These are phyloP conservation scores for Maudiozyma turicensis DNA, from an alignment of 805 yeast species.

Conservation along the genomic window DNA sequence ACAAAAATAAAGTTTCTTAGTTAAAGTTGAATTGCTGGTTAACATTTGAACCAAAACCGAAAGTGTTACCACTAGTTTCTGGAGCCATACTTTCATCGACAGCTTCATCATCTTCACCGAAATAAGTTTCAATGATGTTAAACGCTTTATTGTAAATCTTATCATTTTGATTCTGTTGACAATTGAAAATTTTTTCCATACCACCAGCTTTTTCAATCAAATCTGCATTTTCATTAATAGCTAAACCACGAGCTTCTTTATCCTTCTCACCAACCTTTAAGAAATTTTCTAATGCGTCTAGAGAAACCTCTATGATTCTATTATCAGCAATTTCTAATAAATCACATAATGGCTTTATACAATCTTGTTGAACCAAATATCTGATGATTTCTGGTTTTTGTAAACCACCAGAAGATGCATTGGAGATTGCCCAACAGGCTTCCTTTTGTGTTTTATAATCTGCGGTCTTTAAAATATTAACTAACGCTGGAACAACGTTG, in stretches of 20 bases:
- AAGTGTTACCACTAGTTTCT: constrained; percentile 69
- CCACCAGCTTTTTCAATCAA: constrained; percentile 98
- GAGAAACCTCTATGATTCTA: constrained; percentile 86
- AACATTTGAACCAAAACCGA: constrained; percentile 72
- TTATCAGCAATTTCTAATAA: constrained; percentile 79
- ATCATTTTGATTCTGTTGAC: constrained; percentile 87
- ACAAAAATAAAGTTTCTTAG: constrained; percentile 1
- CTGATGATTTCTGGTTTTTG: constrained; percentile 87
- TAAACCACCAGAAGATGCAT: constrained; percentile 94
- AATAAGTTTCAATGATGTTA: constrained; percentile 82
- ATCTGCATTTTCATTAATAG: constrained; percentile 77
- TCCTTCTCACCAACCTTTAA: constrained; percentile 91
- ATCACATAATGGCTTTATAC: constrained; percentile 95
- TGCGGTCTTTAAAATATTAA: constrained; percentile 68
- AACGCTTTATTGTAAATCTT: constrained; percentile 88
- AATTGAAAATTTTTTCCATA: constrained; percentile 87
- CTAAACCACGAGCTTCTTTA: constrained; percentile 61
- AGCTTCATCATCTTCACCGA: constrained; percentile 67
- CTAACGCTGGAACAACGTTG: constrained; percentile 84
- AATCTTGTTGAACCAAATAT: constrained; percentile 87
- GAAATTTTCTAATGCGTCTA: constrained; percentile 91
- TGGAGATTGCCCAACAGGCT: constrained; percentile 99
- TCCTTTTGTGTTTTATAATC: constrained; percentile 96
- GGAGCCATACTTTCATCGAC: constrained; percentile 75
- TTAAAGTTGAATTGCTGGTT: constrained; percentile 37